phyloP scores from a whole-genome alignment of 768 basidiomycete species.

The Tubosaeta sp. region DNA sequence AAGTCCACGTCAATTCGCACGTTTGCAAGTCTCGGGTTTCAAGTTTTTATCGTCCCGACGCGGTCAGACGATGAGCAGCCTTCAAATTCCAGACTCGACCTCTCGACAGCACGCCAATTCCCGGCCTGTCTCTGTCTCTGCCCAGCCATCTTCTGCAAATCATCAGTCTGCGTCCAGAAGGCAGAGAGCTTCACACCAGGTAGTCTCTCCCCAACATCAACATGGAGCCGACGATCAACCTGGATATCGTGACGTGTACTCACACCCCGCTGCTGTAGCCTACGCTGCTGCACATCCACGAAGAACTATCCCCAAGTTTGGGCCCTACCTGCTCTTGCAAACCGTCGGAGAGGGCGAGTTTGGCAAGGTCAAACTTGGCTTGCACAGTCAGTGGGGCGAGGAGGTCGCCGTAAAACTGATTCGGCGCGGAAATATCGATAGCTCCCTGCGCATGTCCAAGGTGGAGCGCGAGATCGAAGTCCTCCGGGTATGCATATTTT shows the following conservation, averaged over 20 bases:
- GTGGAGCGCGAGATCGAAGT: slow-evolving; percentile 98
- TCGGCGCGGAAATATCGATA: slow-evolving; percentile 87
- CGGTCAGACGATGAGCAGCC: slow-evolving; percentile 23
- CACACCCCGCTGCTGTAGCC: slow-evolving; percentile 81
- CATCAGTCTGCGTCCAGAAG: slow-evolving; percentile 44
- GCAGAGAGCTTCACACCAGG: slow-evolving; percentile 71
- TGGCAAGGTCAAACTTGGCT: slow-evolving; percentile 97
- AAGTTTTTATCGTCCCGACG: neutral
- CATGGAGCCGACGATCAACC: slow-evolving; percentile 41
- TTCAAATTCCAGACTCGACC: slow-evolving; percentile 47
- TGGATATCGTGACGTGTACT: slow-evolving; percentile 68
- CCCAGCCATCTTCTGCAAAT: slow-evolving; percentile 46
- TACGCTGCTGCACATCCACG: slow-evolving; percentile 79
- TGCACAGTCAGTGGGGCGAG: slow-evolving; percentile 90
- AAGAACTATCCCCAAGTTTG: slow-evolving; percentile 89
- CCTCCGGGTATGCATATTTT: slow-evolving; percentile 60
- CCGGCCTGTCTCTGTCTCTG: slow-evolving; percentile 59
- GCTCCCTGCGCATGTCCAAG: slow-evolving; percentile 81
- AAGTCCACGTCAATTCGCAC: slow-evolving; percentile 26
- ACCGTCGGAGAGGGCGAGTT: slow-evolving; percentile 98
- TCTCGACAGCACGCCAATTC: slow-evolving; percentile 40
- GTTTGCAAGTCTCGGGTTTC: slow-evolving; percentile 6
- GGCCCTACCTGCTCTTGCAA: slow-evolving; percentile 91
- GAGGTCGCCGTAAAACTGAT: slow-evolving; percentile 99
- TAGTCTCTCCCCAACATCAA: slow-evolving; percentile 50